Conservation (phyloP, 352 stramenopile species). For the Globisporangium spinosum region DNA sequence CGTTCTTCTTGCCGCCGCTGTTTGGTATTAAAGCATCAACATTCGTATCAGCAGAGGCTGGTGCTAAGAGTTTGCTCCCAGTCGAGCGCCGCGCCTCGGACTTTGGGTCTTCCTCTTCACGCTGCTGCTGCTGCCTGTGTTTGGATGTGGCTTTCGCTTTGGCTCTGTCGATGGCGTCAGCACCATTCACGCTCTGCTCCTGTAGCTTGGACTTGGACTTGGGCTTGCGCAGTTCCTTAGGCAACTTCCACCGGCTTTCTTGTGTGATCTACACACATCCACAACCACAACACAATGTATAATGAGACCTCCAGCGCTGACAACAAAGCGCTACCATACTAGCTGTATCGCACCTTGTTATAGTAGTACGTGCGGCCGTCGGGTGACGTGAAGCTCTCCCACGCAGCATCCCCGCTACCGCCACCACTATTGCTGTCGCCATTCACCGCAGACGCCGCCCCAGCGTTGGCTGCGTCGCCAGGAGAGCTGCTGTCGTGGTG, state of each 20-base stretch:
- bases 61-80: neutral
- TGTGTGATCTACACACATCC: slow-evolving; percentile 30
- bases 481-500: neutral
- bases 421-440: slow-evolving; percentile 1
- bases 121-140: neutral
- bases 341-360: slow-evolving; percentile 29
- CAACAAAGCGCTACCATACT: neutral
- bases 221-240: slow-evolving; percentile 18
- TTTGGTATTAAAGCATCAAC: neutral
- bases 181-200: neutral
- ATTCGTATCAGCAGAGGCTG: neutral
- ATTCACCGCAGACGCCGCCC: neutral
- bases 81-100: neutral
- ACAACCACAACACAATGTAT: neutral
- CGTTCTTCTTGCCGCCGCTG: slow-evolving; percentile 21
- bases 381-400: slow-evolving; percentile 53
- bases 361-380: slow-evolving; percentile 66
- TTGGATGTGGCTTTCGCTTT: neutral
- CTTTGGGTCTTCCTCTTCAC: neutral
- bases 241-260: slow-evolving; percentile 63
- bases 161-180: neutral
- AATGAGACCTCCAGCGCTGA: neutral
- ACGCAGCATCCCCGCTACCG: slow-evolving; percentile 12
- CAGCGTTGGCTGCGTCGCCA: neutral
- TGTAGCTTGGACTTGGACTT: neutral